Percentiles rank a stretch among this genome's conserved stretches.
These are phyloP conservation scores for Aspergillus fructus DNA, from an alignment of 2,329 filamentous ascomycete genomes.

Conservation along the genomic window DNA sequence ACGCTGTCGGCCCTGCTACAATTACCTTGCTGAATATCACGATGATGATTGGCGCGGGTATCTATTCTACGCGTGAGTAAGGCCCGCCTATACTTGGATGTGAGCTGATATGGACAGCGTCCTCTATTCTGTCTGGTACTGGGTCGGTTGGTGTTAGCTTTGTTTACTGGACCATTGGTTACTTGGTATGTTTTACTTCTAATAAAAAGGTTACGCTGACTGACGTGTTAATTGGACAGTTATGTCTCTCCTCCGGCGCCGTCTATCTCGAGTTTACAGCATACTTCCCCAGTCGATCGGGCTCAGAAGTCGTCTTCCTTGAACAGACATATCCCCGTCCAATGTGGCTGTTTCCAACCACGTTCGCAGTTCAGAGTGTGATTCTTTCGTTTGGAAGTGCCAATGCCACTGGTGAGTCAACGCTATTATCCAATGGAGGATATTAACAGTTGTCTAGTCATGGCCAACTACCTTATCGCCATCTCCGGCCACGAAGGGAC, in stretches of 20 bases:
- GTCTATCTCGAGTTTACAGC: conserved; percentile 65
- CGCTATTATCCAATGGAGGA: accelerated
- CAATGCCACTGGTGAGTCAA: conserved; percentile 52
- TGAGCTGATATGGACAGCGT: conserved; percentile 41
- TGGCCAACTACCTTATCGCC: conserved; percentile 63
- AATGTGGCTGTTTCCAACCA: conserved; percentile 62
- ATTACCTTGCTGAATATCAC: conserved; percentile 62
- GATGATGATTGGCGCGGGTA: conserved; percentile 63
- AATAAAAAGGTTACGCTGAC: conserved; percentile 26
- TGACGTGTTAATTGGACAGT: conserved; percentile 46
- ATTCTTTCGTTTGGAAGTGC: conserved; percentile 65
- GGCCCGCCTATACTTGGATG: no score
- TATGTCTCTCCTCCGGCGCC: background rate
- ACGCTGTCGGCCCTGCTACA: conserved; percentile 56
- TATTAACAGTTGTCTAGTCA: conserved; percentile 32
- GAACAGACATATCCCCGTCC: conserved; percentile 67
- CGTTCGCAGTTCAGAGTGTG: conserved; percentile 64
- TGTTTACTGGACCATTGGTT: conserved; percentile 65
- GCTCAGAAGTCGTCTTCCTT: conserved; percentile 65
- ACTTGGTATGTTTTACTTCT: conserved; percentile 50
- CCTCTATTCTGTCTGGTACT: conserved; percentile 54
- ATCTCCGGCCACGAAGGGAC: conserved; percentile 53
- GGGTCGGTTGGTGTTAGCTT: conserved; percentile 63
- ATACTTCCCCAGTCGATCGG: conserved; percentile 66
- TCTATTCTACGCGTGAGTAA: conserved; percentile 63